Conservation (phyloP, 805 yeast species). For the Metschnikowia santaceciliae region DNA sequence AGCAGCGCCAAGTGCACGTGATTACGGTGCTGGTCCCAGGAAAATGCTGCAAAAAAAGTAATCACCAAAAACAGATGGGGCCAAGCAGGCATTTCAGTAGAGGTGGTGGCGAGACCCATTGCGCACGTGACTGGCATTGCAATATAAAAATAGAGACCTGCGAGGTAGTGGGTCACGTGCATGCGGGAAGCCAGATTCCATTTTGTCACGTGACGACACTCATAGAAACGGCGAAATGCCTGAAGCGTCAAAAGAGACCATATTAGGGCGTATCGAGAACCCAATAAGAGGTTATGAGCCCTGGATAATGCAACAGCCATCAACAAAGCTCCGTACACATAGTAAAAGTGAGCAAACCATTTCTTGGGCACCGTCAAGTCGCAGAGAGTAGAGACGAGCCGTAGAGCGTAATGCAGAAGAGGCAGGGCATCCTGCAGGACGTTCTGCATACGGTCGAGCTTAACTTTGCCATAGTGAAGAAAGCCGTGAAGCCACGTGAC, state of each 20-base stretch:
- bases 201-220: constrained; percentile 48
- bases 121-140: constrained; percentile 38
- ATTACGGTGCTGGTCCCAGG: constrained; percentile 51
- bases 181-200: constrained; percentile 49
- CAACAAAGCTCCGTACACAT: constrained; percentile 34
- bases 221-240: constrained; percentile 51
- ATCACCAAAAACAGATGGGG: not conserved
- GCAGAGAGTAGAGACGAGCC: not conserved
- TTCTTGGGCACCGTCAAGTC: constrained; percentile 54
- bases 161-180: constrained; percentile 62
- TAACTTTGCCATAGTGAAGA: constrained; percentile 15
- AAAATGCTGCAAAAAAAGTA: constrained; percentile 27
- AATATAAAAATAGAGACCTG: constrained; percentile 58
- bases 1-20: constrained; percentile 49
- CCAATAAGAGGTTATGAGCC: constrained; percentile 8
- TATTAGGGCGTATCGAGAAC: constrained; percentile 19
- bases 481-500: constrained; percentile 10
- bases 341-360: constrained; percentile 62
- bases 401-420: not conserved
- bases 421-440: not conserved
- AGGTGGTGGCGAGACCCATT: not conserved
- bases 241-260: constrained; percentile 39
- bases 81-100: not conserved
- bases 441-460: not conserved
- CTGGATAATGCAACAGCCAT: constrained; percentile 15